Evolutionary conservation across 2,329 filamentous ascomycete genomes (phyloP), one percentile per base, ranked within the genome.

Genomic region (Diatrype stigma): DNA sequence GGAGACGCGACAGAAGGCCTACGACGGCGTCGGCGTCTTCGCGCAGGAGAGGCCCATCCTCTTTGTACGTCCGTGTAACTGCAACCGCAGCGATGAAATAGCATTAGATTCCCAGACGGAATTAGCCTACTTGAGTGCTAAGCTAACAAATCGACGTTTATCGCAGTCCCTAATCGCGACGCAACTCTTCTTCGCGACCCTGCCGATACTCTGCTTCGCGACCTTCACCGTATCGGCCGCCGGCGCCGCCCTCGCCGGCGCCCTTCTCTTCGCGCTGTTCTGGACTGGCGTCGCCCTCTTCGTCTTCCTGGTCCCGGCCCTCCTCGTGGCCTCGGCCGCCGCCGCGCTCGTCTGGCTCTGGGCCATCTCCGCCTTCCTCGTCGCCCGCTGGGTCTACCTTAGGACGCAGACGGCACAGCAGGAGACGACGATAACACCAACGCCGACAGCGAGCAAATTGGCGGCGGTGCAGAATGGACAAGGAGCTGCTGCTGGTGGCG

Each of bases 131-230:
- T n/a, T n/a, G n/a, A n/a, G n/a, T n/a, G n/a, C n/a, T n/a, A n/a
- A 45, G 34, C 37, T 17, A 14, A 40, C n/a, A 3, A 40, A 45
- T 40, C 37, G n/a, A n/a, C n/a, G n/a, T n/a, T 23, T 21, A 6
- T 22, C 42, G 10, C 56, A 90, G 87, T 81, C 84, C 52, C 89
- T 94, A 66, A 64, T 90, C 51, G 69, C 80, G 44, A 73, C 79
- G 28, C 88, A 92, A 65, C 61, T 85, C 51, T 66, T 83, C 52
- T 76, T 91, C 55, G 84, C 83, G 14, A 78, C 83, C 51, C 67
- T 89, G 14, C 89, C 89, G 1, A 61, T 92, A 52, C 68, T 84
- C 38, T 70, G 91, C 55, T 93, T 94, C 73, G 56, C 78, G 50
- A 72, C 80, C 59, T 90, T 92, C 73, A 75, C 79, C 50, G 59